Conservation (phyloP, 441 rosid genomes). For the Erodium trifolium region DNA sequence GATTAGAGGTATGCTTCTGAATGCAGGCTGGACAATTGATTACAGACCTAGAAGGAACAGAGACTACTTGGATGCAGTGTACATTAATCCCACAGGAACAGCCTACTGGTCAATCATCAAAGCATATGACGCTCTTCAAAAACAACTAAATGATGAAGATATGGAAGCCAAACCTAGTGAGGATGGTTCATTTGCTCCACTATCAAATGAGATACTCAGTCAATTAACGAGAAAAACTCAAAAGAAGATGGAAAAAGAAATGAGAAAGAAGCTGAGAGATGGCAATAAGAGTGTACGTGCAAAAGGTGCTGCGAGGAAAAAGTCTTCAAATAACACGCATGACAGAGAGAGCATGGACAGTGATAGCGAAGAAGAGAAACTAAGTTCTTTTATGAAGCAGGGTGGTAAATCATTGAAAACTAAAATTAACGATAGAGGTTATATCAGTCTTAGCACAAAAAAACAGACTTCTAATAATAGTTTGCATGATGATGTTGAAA, state of each 20-base stretch:
- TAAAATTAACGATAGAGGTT: conserved; percentile 30
- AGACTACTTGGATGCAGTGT: conserved; percentile 93
- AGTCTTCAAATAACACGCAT: conserved; percentile 30
- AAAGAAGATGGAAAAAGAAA: conserved; percentile 65
- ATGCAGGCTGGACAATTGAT: conserved; percentile 94
- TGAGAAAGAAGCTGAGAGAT: conserved; percentile 57
- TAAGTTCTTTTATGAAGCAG: conserved; percentile 53
- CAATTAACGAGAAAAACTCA: conserved; percentile 81
- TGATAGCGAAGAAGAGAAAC: conserved; percentile 62
- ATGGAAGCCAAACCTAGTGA: conserved; percentile 36
- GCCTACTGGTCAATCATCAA: conserved; percentile 97
- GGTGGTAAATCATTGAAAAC: conserved; percentile 45
- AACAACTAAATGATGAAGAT: conserved; percentile 65
- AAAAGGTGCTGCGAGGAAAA: conserved; percentile 35
- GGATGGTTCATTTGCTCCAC: conserved; percentile 46
- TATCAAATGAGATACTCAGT: conserved; percentile 69
- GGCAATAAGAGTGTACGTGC: conserved; percentile 38
- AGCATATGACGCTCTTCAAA: conserved; percentile 91
- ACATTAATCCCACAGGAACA: conserved; percentile 75
- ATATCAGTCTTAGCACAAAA: conserved; percentile 29
- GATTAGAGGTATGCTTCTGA: conserved; percentile 77
- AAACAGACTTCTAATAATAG: conserved; percentile 30
- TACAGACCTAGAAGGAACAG: conserved; percentile 92
- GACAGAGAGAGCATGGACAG: conserved; percentile 57
- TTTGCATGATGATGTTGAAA: conserved; percentile 27